Percentiles rank a stretch among this genome's conserved stretches.
Evolutionary conservation across 1,139 yeast genomes (phyloP).

Genomic region (Scheffersomyces quercinus): DNA sequence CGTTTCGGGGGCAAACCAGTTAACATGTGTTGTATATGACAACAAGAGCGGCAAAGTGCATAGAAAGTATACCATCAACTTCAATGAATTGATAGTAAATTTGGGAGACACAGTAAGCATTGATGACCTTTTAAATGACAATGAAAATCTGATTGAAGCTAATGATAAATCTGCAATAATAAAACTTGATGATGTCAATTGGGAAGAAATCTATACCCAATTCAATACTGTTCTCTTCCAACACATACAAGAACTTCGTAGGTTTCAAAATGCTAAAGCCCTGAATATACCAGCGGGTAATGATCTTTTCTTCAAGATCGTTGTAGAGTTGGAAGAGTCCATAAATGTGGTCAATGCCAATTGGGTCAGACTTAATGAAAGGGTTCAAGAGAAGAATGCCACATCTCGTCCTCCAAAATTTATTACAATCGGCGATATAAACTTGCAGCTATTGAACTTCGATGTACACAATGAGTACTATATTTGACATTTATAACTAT

Average conservation of each 20-base stretch:
- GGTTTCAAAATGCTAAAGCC: slow-evolving; percentile 6
- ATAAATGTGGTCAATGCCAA: slow-evolving; percentile 17
- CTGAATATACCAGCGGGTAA: slow-evolving; percentile 4
- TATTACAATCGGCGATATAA: slow-evolving; percentile 35
- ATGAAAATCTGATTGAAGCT: not conserved
- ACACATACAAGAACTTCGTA: slow-evolving; percentile 30
- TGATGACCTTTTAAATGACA: slow-evolving; percentile 8
- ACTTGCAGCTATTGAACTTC: slow-evolving; percentile 33
- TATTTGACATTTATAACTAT: not conserved
- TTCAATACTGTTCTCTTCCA: slow-evolving; percentile 29
- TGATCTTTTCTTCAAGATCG: slow-evolving; percentile 28
- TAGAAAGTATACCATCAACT: slow-evolving; percentile 29
- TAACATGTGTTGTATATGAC: slow-evolving; percentile 27
- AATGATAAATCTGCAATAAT: slow-evolving; percentile 17
- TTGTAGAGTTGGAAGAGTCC: slow-evolving; percentile 30
- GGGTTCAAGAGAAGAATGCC: slow-evolving; percentile 2
- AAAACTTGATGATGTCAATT: slow-evolving; percentile 26
- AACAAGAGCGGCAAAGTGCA: slow-evolving; percentile 17
- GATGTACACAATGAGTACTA: slow-evolving; percentile 33
- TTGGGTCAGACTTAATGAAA: slow-evolving; percentile 25
- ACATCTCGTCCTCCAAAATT: slow-evolving; percentile 6
- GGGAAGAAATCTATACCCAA: slow-evolving; percentile 37
- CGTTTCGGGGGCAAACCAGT: slow-evolving; percentile 18
- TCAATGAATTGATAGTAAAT: slow-evolving; percentile 23
- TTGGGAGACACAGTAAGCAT: slow-evolving; percentile 16